Evolutionary conservation across 1,139 yeast genomes (phyloP), one percentile per base, ranked within the genome.

Genomic region (Geotrichum klebahnii): DNA sequence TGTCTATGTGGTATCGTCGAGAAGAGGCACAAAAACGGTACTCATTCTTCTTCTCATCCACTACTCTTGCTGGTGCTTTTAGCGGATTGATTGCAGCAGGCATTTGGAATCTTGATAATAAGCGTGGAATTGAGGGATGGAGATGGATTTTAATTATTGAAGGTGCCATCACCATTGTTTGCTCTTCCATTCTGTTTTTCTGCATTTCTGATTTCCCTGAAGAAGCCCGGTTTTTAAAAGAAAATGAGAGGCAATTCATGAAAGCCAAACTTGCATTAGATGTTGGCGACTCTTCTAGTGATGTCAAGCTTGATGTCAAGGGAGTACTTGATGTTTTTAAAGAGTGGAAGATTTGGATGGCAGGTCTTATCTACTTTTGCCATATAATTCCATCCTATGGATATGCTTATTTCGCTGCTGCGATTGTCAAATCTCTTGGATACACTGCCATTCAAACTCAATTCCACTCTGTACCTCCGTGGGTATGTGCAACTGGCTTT

Each of bases 11-110:
- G 73, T 71, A 71, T 65, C 71, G 81, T 32, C 74, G 81, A 51
- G 69, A 67, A 14, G 90, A 84, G 65, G 78, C 86, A 14, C 89
- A 82, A 65, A 76, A 80, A 61, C 70, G 92, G 50, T 82, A 81
- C 63, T 77, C 83, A 10, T 76, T 80, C 46, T 84, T 84, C 66
- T 83, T 83, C 67, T 53, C 84, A 40, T 83, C 87, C 44, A 80
- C 87, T 12, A 77, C 83, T 59, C 72, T 84, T 53, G 84, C 90
- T 23, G 89, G 92, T 63, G 95, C 90, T 3, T 84, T 85, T 67
- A 84, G 88, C 51, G 94, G 95, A 52, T 78, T 87, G 47, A 76
- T 86, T 53, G 86, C 86, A 24, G 79, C 77, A 48, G 82, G 81
- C 50, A 75, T 80, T 47, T 67, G 76, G 61, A 77, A 73, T 50